A percentile compares a stretch with the other conserved stretches of the same genome.
These are phyloP conservation scores for Malus sylvestris DNA, from an alignment of 306 rosid species.

Conservation along the genomic window DNA sequence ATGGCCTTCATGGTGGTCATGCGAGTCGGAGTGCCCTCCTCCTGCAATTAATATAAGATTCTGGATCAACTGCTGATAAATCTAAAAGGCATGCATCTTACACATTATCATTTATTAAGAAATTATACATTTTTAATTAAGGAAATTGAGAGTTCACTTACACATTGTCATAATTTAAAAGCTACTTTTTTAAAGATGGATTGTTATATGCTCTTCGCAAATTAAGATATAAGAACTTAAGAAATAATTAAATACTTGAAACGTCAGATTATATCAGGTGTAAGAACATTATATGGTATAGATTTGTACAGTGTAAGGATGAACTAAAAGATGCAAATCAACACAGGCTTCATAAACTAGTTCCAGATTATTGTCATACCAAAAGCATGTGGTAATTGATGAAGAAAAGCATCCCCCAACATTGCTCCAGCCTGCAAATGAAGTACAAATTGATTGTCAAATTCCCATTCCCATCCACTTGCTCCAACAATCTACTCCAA, in stretches of 20 bases:
- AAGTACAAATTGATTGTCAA: neutral
- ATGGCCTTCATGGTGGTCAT: conserved; percentile 46
- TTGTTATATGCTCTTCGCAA: neutral
- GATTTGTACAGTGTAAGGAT: neutral
- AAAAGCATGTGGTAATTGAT: conserved; percentile 96
- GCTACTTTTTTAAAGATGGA: neutral
- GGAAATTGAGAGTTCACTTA: neutral
- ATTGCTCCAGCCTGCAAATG: conserved; percentile 91
- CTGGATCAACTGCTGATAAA: neutral
- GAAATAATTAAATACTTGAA: neutral
- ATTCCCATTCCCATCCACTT: neutral
- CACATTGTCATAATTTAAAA: neutral
- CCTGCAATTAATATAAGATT: conserved; percentile 40
- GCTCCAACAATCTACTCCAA: neutral
- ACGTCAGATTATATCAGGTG: neutral
- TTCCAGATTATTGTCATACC: conserved; percentile 44
- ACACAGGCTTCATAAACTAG: neutral
- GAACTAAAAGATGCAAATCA: neutral
- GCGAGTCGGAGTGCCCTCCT: conserved; percentile 60
- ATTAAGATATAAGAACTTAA: neutral
- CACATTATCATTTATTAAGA: neutral
- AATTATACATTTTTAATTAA: neutral
- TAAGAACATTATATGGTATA: neutral
- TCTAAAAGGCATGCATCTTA: neutral
- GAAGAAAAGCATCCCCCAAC: conserved; percentile 98